Evolutionary conservation across 2,329 filamentous ascomycete genomes (phyloP).

Genomic region (Claviceps sp.): DNA sequence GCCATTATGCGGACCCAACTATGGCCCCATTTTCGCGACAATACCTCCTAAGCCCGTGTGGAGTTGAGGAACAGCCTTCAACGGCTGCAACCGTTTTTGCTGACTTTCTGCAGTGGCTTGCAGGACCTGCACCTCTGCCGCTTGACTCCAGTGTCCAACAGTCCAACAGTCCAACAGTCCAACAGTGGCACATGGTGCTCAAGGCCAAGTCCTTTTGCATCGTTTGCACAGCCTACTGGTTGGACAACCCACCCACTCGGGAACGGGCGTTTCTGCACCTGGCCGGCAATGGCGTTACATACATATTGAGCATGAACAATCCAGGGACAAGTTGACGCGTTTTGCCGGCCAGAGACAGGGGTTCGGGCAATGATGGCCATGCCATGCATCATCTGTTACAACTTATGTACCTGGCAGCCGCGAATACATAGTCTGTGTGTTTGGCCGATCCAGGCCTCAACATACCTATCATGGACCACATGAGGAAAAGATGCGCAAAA

Average conservation of each 20-base stretch:
- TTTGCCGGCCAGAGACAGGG: too few species aligned
- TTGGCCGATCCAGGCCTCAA: background rate
- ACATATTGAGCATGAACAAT: background rate
- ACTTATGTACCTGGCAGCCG: too few species aligned
- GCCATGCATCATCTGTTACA: background rate
- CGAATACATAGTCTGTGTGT: background rate
- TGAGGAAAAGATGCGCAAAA: too few species aligned
- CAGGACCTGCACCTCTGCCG: too few species aligned
- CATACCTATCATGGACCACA: too few species aligned
- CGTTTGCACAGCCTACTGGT: constrained; percentile 10
- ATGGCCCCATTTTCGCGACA: background rate
- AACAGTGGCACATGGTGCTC: background rate
- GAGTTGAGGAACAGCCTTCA: background rate
- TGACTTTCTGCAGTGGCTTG: background rate
- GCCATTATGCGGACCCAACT: background rate
- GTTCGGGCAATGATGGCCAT: background rate
- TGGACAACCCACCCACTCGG: constrained; percentile 5
- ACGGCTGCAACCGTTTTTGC: background rate
- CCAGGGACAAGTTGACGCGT: background rate
- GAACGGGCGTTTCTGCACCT: constrained; percentile 1
- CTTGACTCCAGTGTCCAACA: too few species aligned
- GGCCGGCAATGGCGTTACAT: too few species aligned
- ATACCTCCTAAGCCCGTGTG: background rate
- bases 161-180: background rate
- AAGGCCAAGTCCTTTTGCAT: constrained; percentile 12